Conservation (phyloP, 2,329 filamentous ascomycete species). For the Penicillium decumbens region DNA sequence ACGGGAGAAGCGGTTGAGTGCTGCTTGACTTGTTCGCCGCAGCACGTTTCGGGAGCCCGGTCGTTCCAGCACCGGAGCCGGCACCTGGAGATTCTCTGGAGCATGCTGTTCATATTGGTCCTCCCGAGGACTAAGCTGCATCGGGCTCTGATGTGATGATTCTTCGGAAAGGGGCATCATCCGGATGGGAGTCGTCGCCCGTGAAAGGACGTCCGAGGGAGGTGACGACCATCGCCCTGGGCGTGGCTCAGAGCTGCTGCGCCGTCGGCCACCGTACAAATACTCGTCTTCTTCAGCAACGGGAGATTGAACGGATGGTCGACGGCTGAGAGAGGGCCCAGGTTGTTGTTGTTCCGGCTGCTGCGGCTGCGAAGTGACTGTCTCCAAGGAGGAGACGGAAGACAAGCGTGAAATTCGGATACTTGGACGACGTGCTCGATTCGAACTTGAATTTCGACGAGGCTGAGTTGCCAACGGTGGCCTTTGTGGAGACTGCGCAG, state of each 20-base stretch:
- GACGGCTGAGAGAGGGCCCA: constrained; percentile 17
- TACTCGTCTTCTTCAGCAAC: constrained; percentile 27
- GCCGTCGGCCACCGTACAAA: constrained; percentile 30
- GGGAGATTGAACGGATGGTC: constrained; percentile 12
- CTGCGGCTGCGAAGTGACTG: constrained; percentile 3
- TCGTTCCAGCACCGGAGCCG: constrained; percentile 14
- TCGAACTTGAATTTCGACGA: constrained; percentile 23
- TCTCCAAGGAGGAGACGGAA: constrained; percentile 18
- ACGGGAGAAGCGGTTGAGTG: constrained; percentile 29
- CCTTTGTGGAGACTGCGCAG: constrained; percentile 6
- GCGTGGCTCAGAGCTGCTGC: constrained; percentile 41
- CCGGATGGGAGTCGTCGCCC: constrained; percentile 28
- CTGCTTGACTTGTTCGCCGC: constrained; percentile 33
- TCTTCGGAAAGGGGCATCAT: constrained; percentile 34
- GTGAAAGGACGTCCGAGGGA: constrained; percentile 17
- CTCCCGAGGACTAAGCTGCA: constrained; percentile 4
- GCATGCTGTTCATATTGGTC: constrained; percentile 7
- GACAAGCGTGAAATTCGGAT: constrained; percentile 28
- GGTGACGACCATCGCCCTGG: constrained; percentile 32
- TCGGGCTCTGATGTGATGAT: constrained; percentile 19
- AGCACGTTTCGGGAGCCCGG: constrained; percentile 21
- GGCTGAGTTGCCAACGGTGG: constrained; percentile 18
- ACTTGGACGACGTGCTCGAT: constrained; percentile 29
- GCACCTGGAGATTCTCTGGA: constrained; percentile 12
- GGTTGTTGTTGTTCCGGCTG: constrained; percentile 9